Evolutionary conservation across 1,284 basidiomycete species (phyloP).

Genomic region (Ustilago curta): DNA sequence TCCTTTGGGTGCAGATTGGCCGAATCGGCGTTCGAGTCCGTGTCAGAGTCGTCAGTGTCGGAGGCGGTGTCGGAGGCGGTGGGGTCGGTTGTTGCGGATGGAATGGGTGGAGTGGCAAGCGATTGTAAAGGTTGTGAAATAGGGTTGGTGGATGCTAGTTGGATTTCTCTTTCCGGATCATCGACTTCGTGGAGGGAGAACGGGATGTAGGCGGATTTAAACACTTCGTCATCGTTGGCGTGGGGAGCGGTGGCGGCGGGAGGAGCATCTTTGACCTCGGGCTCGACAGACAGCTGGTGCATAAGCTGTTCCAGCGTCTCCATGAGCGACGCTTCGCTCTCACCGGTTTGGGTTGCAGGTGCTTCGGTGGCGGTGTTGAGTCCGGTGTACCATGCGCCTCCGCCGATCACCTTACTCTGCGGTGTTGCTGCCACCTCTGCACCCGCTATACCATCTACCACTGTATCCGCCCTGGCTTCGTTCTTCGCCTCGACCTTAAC

Average conservation of each 20-base stretch:
- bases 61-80: background rate
- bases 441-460: background rate
- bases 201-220: conserved; percentile 64
- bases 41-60: conserved; percentile 13
- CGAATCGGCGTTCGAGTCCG: conserved; percentile 12
- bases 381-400: conserved; percentile 41
- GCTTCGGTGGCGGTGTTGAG: conserved; percentile 9
- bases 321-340: conserved; percentile 57
- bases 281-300: conserved; percentile 24
- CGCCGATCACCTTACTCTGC: conserved; percentile 30
- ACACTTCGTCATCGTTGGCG: conserved; percentile 59
- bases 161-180: conserved; percentile 65
- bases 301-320: conserved; percentile 45
- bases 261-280: background rate
- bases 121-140: too few relatives aligned
- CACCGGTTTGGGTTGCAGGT: conserved; percentile 19
- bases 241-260: background rate
- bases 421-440: background rate
- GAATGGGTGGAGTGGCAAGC: background rate
- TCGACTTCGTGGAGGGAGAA: conserved; percentile 66
- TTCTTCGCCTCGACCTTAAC: background rate
- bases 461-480: background rate
- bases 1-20: conserved; percentile 31
- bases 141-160: conserved; percentile 14
- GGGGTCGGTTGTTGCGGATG: background rate